Evolutionary conservation across 495 filamentous ascomycete genomes (phyloP), one percentile per base, ranked within the genome.

Genomic region (Talaromyces thailandensis): DNA sequence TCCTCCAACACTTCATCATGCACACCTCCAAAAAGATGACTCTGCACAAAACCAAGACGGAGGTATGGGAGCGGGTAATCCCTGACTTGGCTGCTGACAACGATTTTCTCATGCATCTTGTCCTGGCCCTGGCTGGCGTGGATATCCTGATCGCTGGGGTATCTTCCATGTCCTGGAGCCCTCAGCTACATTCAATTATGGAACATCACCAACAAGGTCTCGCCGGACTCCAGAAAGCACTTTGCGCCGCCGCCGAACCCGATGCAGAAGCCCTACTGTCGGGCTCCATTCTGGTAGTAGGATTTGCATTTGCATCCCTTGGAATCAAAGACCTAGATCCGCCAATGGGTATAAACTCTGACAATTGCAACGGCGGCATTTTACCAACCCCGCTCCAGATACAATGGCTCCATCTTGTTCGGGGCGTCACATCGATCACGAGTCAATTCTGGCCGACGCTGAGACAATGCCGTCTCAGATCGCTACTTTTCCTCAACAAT

Each of bases 151-250:
- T 16, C 29, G 40, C 56, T 23, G 35, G 24, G 16, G 28, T 4
- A 40, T 58, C 55, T 35, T 37, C 28, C 6, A 31, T 64, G 9
- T 60, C 51, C 8, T 29, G 56, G 29, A 29, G 43, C 63, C 59
- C 18, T 48, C 4, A 1, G 43, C 61, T 68, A 37, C 56, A 58
- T 18, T 11, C 11, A 4, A 52, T 72, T 1, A 61, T 70, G 29
- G 66, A 67, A 52, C 68, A 72, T 45, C 66, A 72, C 50, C 70
- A 72, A 60, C 56, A 56, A 56, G 68, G 70, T 2, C 62, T 72
- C 16, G 51, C 64, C 11, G 68, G 68, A 6, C 57, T 72, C 6
- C 62, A 67, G n/a, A 62, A 67, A 37, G 65, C 52, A 23, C 55
- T 72, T 5, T 32, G 57, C 18, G 26, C 52, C 16, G 29, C 57